Conservation (phyloP, 352 stramenopile genomes). For the Globisporangium cederbergense region DNA sequence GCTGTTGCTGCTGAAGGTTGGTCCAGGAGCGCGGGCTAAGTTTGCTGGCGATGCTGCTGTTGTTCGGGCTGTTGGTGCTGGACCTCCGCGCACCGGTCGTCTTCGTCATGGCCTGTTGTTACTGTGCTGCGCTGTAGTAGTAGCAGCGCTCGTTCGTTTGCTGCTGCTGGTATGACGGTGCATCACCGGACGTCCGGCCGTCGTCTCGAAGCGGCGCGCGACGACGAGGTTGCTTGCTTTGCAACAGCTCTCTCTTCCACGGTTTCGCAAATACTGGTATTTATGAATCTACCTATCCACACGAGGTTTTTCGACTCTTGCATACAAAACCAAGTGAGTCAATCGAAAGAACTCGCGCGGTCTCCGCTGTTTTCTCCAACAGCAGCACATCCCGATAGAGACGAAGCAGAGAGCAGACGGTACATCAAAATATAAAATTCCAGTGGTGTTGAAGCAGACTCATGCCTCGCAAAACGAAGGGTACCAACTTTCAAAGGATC, state of each 20-base stretch:
- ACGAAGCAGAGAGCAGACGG: background rate
- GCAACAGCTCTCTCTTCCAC: constrained; percentile 6
- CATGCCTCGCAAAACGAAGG: background rate
- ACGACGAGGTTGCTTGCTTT: background rate
- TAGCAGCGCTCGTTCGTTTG: background rate
- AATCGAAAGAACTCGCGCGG: background rate
- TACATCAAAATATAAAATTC: background rate
- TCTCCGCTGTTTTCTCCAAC: background rate
- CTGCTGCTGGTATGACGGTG: background rate
- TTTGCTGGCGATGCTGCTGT: constrained; percentile 4
- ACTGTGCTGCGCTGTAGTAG: background rate
- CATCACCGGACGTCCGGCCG: background rate
- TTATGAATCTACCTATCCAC: background rate
- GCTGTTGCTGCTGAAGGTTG: background rate
- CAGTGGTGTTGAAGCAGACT: background rate
- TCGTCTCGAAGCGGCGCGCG: constrained; percentile 4
- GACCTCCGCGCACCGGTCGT: background rate
- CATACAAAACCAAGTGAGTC: background rate
- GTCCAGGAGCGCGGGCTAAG: background rate
- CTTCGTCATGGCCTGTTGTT: constrained; percentile 9
- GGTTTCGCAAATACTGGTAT: background rate
- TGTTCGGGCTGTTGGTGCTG: constrained; percentile 7
- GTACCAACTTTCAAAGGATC: background rate
- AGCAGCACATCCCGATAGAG: background rate
- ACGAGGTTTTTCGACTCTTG: background rate